Evolutionary conservation across 2,329 filamentous ascomycete genomes (phyloP).

Genomic region (Trichoderma brevicompactum): DNA sequence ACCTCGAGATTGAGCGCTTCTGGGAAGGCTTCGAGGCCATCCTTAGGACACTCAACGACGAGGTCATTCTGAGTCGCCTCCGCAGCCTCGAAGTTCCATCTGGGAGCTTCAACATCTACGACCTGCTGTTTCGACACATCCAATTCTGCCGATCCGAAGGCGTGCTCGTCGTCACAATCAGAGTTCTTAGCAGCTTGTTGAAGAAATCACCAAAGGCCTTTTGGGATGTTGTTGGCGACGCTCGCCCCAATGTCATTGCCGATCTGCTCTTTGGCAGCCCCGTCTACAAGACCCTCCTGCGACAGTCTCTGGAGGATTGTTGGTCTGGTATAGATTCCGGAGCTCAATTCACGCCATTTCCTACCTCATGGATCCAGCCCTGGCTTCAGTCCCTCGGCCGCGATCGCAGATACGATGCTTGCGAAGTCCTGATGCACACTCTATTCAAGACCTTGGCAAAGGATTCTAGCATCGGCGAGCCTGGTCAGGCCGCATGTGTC

Average conservation of each 20-base stretch:
- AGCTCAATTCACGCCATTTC: constrained; percentile 59
- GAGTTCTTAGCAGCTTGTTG: constrained; percentile 71
- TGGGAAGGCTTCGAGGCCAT: constrained; percentile 81
- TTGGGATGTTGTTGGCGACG: constrained; percentile 85
- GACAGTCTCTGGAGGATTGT: constrained; percentile 59
- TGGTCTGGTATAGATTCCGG: constrained; percentile 46
- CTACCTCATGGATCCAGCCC: constrained; percentile 77
- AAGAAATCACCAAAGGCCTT: constrained; percentile 78
- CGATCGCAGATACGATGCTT: constrained; percentile 77
- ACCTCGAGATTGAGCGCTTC: constrained; percentile 65
- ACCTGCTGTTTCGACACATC: constrained; percentile 61
- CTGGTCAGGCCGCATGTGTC: constrained; percentile 65
- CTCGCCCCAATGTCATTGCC: constrained; percentile 78
- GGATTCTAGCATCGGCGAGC: constrained; percentile 57
- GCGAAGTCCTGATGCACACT: constrained; percentile 76
- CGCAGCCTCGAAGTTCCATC: constrained; percentile 74
- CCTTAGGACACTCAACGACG: constrained; percentile 71
- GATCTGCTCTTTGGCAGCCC: constrained; percentile 81
- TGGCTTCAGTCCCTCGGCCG: constrained; percentile 79
- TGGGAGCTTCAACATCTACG: constrained; percentile 66
- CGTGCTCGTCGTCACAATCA: constrained; percentile 70
- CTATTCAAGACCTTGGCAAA: constrained; percentile 69
- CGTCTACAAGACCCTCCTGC: constrained; percentile 64
- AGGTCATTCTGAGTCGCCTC: constrained; percentile 76
- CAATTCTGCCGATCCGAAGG: constrained; percentile 53